phyloP scores from a whole-genome alignment of 768 basidiomycete genomes.

The Postia placenta region DNA sequence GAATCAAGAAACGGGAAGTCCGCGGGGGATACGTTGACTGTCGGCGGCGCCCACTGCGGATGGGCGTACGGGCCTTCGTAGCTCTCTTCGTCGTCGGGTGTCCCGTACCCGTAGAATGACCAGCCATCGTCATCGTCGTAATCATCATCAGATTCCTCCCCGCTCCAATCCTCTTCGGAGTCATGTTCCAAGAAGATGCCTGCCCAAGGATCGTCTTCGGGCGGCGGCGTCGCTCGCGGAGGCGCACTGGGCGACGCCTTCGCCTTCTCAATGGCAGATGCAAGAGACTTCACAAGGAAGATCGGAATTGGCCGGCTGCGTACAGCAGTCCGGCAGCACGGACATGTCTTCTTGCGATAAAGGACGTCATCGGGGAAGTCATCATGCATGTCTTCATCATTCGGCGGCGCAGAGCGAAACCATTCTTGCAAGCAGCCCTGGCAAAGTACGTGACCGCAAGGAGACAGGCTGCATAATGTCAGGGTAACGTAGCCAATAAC shows the following conservation, averaged over 20 bases:
- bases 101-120: conserved; percentile 23
- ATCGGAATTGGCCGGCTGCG: conserved; percentile 58
- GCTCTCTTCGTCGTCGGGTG: conserved; percentile 21
- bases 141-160: conserved; percentile 26
- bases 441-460: conserved; percentile 78
- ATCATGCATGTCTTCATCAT: conserved; percentile 39
- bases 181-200: conserved; percentile 51
- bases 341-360: conserved; percentile 63
- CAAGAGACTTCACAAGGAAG: conserved; percentile 61
- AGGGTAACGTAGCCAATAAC: neutral
- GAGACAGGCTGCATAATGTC: conserved; percentile 44
- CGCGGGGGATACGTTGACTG: conserved; percentile 27
- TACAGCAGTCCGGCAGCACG: conserved; percentile 59
- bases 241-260: conserved; percentile 24
- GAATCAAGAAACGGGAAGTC: conserved; percentile 29
- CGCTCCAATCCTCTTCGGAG: conserved; percentile 23
- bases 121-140: conserved; percentile 25
- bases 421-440: conserved; percentile 67
- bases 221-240: conserved; percentile 20
- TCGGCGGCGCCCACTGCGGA: conserved; percentile 58
- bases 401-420: conserved; percentile 63
- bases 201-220: conserved; percentile 58
- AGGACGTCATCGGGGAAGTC: conserved; percentile 40
- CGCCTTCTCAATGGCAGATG: conserved; percentile 40
- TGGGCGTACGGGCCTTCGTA: conserved; percentile 36